A percentile compares a stretch with the other conserved stretches of the same genome.
These are phyloP conservation scores for Yamagishiella unicocca DNA, from an alignment of 139 green algal species.

Conservation along the genomic window DNA sequence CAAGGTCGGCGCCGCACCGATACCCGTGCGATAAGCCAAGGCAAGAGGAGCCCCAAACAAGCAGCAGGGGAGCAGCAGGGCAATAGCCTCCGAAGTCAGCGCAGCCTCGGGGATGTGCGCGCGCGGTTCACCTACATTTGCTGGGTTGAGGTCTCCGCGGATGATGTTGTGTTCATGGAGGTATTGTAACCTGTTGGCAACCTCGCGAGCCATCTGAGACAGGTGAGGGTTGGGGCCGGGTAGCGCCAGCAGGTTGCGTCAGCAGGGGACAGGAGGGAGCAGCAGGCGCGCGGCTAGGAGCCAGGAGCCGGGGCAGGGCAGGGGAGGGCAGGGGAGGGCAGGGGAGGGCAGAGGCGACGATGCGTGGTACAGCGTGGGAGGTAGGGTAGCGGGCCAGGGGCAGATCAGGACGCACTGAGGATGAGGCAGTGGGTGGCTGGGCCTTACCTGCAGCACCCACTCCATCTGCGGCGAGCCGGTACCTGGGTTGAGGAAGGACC, in stretches of 20 bases:
- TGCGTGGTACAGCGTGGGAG: not conserved
- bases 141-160: conserved; percentile 50
- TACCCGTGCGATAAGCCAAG: too few species aligned
- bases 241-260: too few species aligned
- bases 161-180: conserved; percentile 56
- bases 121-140: conserved; percentile 18
- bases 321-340: not conserved
- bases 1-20: too few species aligned
- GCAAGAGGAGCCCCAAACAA: too few species aligned
- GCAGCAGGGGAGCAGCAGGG: too few species aligned
- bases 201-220: conserved; percentile 42
- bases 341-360: not conserved
- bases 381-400: not conserved
- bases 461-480: conserved; percentile 32
- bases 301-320: too few species aligned
- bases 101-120: not conserved
- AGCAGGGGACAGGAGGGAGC: too few species aligned
- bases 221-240: too few species aligned
- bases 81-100: not conserved
- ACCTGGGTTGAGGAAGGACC: conserved; percentile 30
- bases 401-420: too few species aligned
- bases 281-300: too few species aligned
- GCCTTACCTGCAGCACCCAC: conserved; percentile 42
- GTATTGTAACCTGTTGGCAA: conserved; percentile 46
- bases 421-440: too few species aligned